Base-by-base conservation (phyloP, 2,329 filamentous ascomycete species). In the Hirsutella rhossiliensis region DNA sequence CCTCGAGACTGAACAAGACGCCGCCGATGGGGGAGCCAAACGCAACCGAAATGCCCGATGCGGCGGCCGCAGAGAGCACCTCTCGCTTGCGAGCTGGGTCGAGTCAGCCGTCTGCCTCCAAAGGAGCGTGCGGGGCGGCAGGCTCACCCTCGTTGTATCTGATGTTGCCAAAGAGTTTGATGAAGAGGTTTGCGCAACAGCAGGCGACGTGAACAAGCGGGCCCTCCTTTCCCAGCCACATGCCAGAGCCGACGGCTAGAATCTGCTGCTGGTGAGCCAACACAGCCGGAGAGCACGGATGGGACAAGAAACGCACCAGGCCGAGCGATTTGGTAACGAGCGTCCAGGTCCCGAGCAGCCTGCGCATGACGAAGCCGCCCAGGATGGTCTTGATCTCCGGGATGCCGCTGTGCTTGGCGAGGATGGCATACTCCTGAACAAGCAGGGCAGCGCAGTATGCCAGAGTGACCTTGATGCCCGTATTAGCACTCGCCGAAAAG, bases 1-100 rank as follows among this genome's bases (percentile, higher is more conserved):
- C 92, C 68, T 98, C 92, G 8, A 98, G 70, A 3, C 89, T 96
- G 67, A 98, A 98, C 15, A 98, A 67, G 2, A 98, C 92, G 17
- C 92, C 92, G 43, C 92, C 92, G 48, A 98, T 98, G 1, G 92
- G 92, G 66, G 88, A 95, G 48, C 92, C 92, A 62, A 98, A 98
- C 18, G 92, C 92, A 28, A 98, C 92, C 3, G 86, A 92, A 4
- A 98, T 92, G 45, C 92, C 92, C 4, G 92, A 89, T 31, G 90
- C 92, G 23, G 92, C 92, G 50, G 87, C 94, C 20, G 92, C 92
- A 55, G 87, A 95, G 51, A 98, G 68, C 20, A 98, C 94, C 66
- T 98, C 92, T 44, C 92, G 76, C 4, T 37, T 37, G 9, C 34
- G 34, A 37, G 34, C 34, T 37, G 18, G 4, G 17, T 37, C 15